Evolutionary conservation across 1,284 basidiomycete species (phyloP), one percentile per base, ranked within the genome.

Genomic region (Sporisorium iseilematis-ciliati): DNA sequence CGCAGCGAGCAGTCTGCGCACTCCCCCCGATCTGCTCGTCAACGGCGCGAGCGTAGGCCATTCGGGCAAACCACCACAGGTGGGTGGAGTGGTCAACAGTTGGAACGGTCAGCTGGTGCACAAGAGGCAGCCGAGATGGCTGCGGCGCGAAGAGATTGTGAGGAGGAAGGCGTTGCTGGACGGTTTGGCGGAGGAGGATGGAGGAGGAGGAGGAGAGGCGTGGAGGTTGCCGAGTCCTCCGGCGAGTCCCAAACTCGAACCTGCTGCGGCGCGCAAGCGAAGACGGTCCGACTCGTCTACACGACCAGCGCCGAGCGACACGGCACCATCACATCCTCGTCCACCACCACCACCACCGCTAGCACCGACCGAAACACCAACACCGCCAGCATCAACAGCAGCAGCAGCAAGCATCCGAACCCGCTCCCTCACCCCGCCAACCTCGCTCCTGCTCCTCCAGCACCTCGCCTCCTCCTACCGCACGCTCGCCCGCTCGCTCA

Each of bases 401-500:
- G n/a, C 38, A 6, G 21, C 29, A 21, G 0, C 31, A 35, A n/a
- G n/a, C n/a, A n/a, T n/a, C n/a, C 49, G 29, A 18, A n/a, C 29
- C 5, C 49, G 18, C 20, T 33, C 46, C 16, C 43, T 58, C 18
- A 38, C 35, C 14, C 35, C 35, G 3, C 16, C 35, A 12, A 16
- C 35, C 4, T 38, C 35, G 14, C 2, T 3, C 7, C 35, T 38
- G 3, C 12, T 20, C 54, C 6, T 57, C 53, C 4, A 29, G 43
- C 31, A 43, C 11, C 25, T 66, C 5, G 63, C 76, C 18, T 21
- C 56, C 3, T 26, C 43, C 16, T 79, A 75, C 25, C 66, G 74
- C 14, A 62, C 70, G 0, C 68, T 70, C 20, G 85, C 84, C 0
- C 68, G 85, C 10, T 42, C 69, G 12, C 71, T 86, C 38, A 86